Percentiles rank a stretch among this genome's conserved stretches.
These are phyloP conservation scores for Solanum etuberosum DNA, from an alignment of 257 asterid genomes.

Conservation along the genomic window DNA sequence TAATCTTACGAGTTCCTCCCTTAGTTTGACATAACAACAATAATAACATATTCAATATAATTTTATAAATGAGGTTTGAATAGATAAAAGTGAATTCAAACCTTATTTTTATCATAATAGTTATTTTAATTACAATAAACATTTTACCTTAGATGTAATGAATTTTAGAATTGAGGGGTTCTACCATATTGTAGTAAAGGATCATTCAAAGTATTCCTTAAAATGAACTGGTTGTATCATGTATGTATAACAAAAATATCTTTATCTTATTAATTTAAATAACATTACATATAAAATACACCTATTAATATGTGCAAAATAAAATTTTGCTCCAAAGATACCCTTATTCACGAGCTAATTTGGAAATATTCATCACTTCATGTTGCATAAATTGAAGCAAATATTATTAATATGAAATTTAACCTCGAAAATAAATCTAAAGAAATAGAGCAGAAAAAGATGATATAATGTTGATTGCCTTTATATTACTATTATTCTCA, in stretches of 20 bases:
- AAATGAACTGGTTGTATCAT: not conserved
- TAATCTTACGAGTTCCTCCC: no score
- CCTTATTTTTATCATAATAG: not conserved
- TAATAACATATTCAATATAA: no score
- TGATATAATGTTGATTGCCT: not conserved
- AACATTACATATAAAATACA: no score
- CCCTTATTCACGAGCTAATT: no score
- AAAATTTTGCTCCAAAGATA: no score
- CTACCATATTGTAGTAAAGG: not conserved
- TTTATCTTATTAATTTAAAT: no score
- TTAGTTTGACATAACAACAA: no score
- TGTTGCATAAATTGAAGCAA: not conserved
- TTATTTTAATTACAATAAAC: not conserved
- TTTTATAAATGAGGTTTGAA: no score
- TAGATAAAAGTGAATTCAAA: no score
- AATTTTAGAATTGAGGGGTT: not conserved
- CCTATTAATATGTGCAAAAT: not conserved
- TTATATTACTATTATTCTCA: not conserved
- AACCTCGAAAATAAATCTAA: accelerated
- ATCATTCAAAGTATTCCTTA: not conserved
- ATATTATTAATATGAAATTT: not conserved
- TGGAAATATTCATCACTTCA: not conserved
- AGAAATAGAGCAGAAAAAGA: not conserved
- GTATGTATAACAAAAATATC: not conserved
- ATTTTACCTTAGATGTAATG: not conserved